Base-by-base conservation (phyloP, 192 early-diverging fungal species). In the Funneliformis geosporum region DNA sequence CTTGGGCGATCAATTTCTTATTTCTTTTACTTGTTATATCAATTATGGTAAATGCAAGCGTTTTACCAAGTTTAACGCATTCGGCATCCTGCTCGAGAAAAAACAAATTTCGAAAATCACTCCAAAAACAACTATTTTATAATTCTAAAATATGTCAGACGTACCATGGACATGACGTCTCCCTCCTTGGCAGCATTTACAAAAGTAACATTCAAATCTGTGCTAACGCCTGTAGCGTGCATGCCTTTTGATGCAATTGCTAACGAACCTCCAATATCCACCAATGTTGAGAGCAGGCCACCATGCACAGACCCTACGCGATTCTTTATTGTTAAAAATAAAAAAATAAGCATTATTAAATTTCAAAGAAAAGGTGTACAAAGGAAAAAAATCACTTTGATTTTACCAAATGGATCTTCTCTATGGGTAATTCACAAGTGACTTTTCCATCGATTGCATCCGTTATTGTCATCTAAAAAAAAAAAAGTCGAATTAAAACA, bases 181-280 rank as follows among this genome's bases (percentile, higher is more conserved):
- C 84, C 85, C 27, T 84, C 47, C 66, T 84, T 87, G 42, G 84
- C 87, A 9, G 84, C 70, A 2, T 86, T 86, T 9, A 90, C 73
- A 79, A 86, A 90, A 60, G 85, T 86, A 10, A 90, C 75, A 68
- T 90, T 90, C 38, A 90, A 68, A 82, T 90, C 89, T 25, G 89
- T 90, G 28, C 85, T 86, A 5, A 90, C 84, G 27, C 89, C 89
- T 23, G 89, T 90, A 5, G 85, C 83, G 42, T 81, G 80, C 72
- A 90, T 79, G 16, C 86, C 82, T 60, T 87, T 86, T 16, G 87
- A n/a, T 80, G 0, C 86, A 85, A 90, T 80, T n/a, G 87, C 87
- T 38, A 90, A 74, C 5, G 89, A 90, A 2, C 89, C 89, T 47
- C 86, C 87, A 28, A 88, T 43, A 73, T 88, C 89, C 16, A 90